Percentiles rank a stretch among this genome's conserved stretches.
Evolutionary conservation across 2,329 filamentous ascomycete genomes (phyloP).

Genomic region (Fusarium pseudograminearum): DNA sequence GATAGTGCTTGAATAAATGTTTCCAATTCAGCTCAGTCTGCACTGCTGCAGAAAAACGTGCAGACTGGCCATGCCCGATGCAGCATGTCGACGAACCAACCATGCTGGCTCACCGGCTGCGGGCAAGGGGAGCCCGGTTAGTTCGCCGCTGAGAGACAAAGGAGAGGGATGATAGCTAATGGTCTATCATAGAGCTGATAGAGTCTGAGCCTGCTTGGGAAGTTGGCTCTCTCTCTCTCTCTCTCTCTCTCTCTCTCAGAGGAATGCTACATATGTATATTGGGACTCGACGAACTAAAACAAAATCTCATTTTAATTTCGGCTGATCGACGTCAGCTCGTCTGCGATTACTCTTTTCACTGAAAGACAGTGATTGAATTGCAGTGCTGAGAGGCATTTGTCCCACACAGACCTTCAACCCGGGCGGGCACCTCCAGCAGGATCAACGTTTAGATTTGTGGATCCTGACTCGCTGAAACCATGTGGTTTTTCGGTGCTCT

Average conservation of each 20-base stretch:
- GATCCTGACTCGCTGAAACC: constrained; percentile 41
- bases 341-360: constrained; percentile 16
- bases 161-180: constrained; percentile 7
- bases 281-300: not conserved
- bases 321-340: constrained; percentile 21
- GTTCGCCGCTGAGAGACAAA: constrained; percentile 25
- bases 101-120: constrained; percentile 37
- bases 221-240: not conserved
- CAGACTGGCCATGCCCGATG: constrained; percentile 43
- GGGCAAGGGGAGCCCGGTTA: constrained; percentile 16
- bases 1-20: constrained; percentile 15
- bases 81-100: constrained; percentile 46
- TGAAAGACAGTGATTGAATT: constrained; percentile 1
- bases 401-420: constrained; percentile 14
- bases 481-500: constrained; percentile 32
- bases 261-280: not conserved
- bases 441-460: constrained; percentile 25
- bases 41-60: constrained; percentile 22
- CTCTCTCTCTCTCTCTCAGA: not conserved
- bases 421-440: not conserved
- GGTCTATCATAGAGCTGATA: not conserved
- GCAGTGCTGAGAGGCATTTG: not conserved
- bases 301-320: constrained; percentile 21
- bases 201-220: not conserved
- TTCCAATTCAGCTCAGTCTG: constrained; percentile 11